These are phyloP conservation scores for Alternaria burnsii DNA, from an alignment of 2,329 filamentous ascomycete genomes.

Conservation along the genomic window DNA sequence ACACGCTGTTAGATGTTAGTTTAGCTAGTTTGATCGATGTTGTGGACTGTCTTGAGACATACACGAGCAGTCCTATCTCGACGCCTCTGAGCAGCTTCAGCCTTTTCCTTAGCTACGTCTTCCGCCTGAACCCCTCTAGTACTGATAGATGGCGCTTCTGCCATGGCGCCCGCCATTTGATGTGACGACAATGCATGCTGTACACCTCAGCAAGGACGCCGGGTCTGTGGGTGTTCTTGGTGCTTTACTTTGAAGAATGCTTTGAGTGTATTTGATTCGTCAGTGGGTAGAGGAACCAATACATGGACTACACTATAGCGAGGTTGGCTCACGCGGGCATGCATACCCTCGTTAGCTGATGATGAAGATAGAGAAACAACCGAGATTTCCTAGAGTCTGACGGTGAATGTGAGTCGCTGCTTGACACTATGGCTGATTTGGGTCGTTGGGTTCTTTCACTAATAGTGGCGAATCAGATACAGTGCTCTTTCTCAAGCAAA, in stretches of 20 bases:
- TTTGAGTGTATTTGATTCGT: neutral
- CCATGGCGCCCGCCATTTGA: slow-evolving; percentile 8
- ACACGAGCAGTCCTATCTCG: neutral
- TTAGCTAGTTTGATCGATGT: neutral
- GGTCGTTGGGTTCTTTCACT: too few relatives aligned
- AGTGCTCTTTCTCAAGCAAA: neutral
- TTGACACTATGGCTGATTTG: neutral
- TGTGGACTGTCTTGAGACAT: neutral
- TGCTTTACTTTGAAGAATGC: neutral
- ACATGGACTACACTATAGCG: neutral
- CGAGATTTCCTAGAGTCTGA: neutral
- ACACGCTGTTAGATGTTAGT: neutral
- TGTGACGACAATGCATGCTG: slow-evolving; percentile 14
- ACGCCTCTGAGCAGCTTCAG: neutral
- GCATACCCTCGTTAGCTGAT: neutral
- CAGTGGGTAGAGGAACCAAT: neutral
- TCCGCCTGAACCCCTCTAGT: slow-evolving; percentile 7
- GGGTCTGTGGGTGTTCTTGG: neutral
- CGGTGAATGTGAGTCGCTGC: neutral
- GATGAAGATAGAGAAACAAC: neutral
- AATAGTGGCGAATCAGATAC: too few relatives aligned
- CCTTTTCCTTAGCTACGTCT: neutral
- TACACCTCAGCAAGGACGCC: neutral
- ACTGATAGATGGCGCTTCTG: slow-evolving; percentile 4
- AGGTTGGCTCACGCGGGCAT: neutral